These are phyloP conservation scores for Sporothrix luriei DNA, from an alignment of 2,329 filamentous ascomycete species.

Conservation along the genomic window DNA sequence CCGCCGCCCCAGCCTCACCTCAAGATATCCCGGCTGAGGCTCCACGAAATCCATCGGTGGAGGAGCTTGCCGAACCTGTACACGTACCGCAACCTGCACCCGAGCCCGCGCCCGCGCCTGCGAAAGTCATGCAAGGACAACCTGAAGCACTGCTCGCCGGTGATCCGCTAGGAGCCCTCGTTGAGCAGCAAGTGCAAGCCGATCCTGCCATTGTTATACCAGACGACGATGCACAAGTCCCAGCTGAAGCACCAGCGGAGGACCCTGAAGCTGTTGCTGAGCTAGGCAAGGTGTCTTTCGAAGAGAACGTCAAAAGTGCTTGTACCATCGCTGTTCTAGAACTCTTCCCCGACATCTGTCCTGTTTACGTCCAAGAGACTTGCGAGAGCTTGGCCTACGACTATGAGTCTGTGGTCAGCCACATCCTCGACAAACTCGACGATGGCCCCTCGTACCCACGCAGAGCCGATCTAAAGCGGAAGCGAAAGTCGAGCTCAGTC, in stretches of 20 bases:
- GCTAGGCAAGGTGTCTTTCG: neutral
- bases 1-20: neutral
- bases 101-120: neutral
- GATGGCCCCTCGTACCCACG: constrained; percentile 46
- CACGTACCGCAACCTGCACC: neutral
- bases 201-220: neutral
- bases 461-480: constrained; percentile 46
- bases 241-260: neutral
- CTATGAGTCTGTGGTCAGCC: constrained; percentile 42
- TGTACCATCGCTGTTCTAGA: constrained; percentile 42
- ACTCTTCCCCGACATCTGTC: constrained; percentile 54
- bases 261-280: neutral
- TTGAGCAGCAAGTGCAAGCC: neutral
- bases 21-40: neutral
- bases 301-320: constrained; percentile 32
- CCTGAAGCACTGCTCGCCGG: neutral
- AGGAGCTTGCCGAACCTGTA: neutral
- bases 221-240: neutral
- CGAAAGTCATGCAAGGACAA: neutral
- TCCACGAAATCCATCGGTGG: neutral
- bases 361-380: constrained; percentile 43
- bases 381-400: constrained; percentile 40
- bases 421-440: constrained; percentile 49
- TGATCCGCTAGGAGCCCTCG: neutral
- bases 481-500: constrained; percentile 39